Base-by-base conservation (phyloP, 768 basidiomycete genomes). In the Infundibulicybe gibba region DNA sequence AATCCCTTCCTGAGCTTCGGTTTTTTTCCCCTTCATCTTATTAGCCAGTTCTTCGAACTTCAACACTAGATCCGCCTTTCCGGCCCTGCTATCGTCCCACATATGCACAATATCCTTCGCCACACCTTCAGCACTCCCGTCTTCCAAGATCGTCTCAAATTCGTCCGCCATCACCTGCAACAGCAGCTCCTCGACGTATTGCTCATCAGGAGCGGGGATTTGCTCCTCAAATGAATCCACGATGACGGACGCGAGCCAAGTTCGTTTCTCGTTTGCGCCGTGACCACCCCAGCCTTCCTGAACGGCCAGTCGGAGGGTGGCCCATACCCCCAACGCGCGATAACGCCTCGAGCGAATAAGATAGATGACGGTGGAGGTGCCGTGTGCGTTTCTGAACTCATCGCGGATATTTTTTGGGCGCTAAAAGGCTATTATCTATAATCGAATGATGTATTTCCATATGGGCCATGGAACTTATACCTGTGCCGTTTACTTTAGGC, bases 211-310 rank as follows among this genome's bases (percentile, higher is more conserved):
- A 1, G 65, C 54, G 31, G 67, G 62, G 51, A 69, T 49, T 49
- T 76, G 74, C 41, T 75, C 63, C 55, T 89, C 85, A 60, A 92
- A 90, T 6, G 84, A 77, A 62, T 94, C 85, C 54, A 90, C 85
- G 59, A 94, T 75, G 34, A 79, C 77, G 5, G 85, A 83, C 9
- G 88, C 89, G n/a, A 97, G 74, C 90, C 91, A 94, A 16, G 81
- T 87, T 40, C 85, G 81, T 68, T 95, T 97, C 46, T 77, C 69
- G 2, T 59, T 46, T n/a, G 69, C 70, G 20, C 81, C 79, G 15
- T 86, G 79, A 3, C 93, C 93, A 19, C 94, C 94, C 93, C 93
- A 95, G 52, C 71, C 67, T 56, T 93, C 80, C 52, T 87, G 81
- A 32, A 97, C 82, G 31, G 94, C 94, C 58, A 95, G 71, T 35